Conservation (phyloP, 1,284 basidiomycete species). For the Austropuccinia psidii region DNA sequence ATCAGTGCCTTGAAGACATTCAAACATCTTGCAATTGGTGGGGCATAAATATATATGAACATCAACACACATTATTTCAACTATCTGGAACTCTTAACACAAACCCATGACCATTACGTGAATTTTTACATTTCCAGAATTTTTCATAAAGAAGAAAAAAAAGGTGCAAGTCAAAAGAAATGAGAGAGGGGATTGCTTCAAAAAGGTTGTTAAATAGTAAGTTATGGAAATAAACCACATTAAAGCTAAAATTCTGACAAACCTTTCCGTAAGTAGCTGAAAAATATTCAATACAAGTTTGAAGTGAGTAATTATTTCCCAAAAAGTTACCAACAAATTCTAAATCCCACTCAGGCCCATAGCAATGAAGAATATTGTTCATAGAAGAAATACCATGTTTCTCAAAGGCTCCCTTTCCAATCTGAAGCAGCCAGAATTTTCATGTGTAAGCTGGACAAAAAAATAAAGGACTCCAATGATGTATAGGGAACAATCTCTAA, state of each 20-base stretch:
- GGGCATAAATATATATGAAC: constrained; percentile 14
- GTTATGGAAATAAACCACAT: too few relatives aligned
- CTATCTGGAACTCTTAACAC: too few relatives aligned
- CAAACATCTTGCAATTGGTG: not conserved
- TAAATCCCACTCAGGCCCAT: not conserved
- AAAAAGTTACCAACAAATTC: not conserved
- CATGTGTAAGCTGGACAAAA: not conserved
- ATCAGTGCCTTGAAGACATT: not conserved
- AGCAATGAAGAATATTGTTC: not conserved
- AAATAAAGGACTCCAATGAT: not conserved
- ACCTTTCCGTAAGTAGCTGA: too few relatives aligned
- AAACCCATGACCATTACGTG: constrained; percentile 1
- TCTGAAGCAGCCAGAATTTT: not conserved
- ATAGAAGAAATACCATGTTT: not conserved
- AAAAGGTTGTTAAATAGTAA: too few relatives aligned
- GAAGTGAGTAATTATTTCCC: not conserved
- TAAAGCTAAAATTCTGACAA: too few relatives aligned
- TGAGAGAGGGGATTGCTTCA: too few relatives aligned
- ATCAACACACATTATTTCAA: not conserved
- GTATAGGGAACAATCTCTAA: not conserved
- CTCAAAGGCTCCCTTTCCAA: not conserved
- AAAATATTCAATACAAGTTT: not conserved
- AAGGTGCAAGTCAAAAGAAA: too few relatives aligned
- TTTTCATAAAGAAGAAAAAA: not conserved
- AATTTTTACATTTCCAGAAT: not conserved